Conservation (phyloP, 129 eudicot genomes). For the Erigeron canadensis region DNA sequence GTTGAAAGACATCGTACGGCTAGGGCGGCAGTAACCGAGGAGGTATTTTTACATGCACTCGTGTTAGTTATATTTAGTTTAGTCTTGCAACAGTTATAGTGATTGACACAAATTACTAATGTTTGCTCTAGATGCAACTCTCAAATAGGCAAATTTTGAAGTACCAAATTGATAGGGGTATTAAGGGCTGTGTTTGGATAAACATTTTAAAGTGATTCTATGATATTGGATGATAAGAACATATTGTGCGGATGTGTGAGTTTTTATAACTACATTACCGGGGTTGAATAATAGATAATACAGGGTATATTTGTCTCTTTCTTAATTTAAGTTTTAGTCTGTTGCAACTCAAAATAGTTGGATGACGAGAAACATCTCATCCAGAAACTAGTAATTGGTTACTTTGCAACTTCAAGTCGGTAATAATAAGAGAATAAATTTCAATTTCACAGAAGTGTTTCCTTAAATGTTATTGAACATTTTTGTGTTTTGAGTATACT, state of each 20-base stretch:
- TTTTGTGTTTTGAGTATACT: background rate
- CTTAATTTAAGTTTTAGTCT: no score
- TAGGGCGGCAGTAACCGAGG: slow-evolving; percentile 87
- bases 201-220: background rate
- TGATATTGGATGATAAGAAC: background rate
- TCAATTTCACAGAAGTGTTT: no score
- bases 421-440: no score
- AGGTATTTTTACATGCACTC: slow-evolving; percentile 42
- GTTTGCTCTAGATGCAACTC: background rate
- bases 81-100: background rate
- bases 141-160: background rate
- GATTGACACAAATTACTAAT: background rate
- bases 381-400: no score
- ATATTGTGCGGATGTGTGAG: background rate
- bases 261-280: no score
- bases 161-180: background rate
- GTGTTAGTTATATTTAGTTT: background rate
- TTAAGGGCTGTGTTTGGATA: background rate
- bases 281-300: background rate
- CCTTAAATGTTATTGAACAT: no score
- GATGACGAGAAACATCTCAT: no score
- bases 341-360: no score
- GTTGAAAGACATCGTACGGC: slow-evolving; percentile 91
- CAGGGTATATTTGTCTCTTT: background rate
- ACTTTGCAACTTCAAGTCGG: no score